These are phyloP conservation scores for Beauveria scarabaeidicola DNA, from an alignment of 2,329 filamentous ascomycete species.

Conservation along the genomic window DNA sequence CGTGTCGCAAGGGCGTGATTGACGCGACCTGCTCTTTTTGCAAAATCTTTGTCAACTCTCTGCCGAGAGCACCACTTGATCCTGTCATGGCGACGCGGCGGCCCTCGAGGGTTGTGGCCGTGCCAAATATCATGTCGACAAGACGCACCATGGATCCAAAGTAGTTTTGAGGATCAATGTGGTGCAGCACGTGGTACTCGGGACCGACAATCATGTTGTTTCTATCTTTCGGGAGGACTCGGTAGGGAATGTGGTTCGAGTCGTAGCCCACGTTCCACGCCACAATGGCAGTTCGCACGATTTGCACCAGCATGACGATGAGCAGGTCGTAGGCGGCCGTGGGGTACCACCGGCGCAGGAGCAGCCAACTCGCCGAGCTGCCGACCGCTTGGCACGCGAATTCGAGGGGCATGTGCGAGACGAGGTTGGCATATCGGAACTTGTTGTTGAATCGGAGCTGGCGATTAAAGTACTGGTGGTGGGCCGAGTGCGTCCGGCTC, in stretches of 20 bases:
- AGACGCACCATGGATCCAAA: conserved; percentile 16
- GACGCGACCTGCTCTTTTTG: conserved; percentile 2
- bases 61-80: conserved; percentile 11
- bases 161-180: conserved; percentile 16
- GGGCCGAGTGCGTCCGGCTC: conserved; percentile 7
- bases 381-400: conserved; percentile 9
- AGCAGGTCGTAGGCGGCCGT: not conserved
- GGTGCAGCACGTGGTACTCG: conserved; percentile 15
- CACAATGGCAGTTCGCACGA: conserved; percentile 7
- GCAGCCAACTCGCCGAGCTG: conserved; percentile 7
- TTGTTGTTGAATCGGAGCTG: conserved; percentile 8
- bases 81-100: conserved; percentile 15
- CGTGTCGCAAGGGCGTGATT: conserved; percentile 6
- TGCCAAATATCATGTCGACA: conserved; percentile 14
- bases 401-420: conserved; percentile 11
- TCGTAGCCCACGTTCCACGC: conserved; percentile 12
- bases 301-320: conserved; percentile 4
- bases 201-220: conserved; percentile 12
- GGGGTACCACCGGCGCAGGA: not conserved
- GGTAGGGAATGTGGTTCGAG: conserved; percentile 13
- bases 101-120: conserved; percentile 11
- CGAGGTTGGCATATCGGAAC: conserved; percentile 8
- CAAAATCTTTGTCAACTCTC: conserved; percentile 5
- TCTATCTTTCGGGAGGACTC: conserved; percentile 11
- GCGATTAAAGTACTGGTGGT: conserved; percentile 12